Evolutionary conservation across 2,329 filamentous ascomycete genomes (phyloP).

Genomic region (Nemania sp.): DNA sequence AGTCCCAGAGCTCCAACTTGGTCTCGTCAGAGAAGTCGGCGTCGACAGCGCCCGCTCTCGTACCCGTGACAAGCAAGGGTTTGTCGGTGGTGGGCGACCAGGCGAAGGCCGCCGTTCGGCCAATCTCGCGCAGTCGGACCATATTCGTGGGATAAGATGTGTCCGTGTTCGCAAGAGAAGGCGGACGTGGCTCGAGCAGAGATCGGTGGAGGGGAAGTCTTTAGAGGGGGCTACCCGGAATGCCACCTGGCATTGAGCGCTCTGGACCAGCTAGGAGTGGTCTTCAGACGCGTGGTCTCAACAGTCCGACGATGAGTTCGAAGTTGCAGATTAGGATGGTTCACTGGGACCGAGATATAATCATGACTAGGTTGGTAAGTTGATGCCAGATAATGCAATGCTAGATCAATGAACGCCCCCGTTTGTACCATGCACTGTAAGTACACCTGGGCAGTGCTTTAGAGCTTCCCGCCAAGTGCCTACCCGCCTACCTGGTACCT

Average conservation of each 20-base stretch:
- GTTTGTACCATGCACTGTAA: constrained; percentile 19
- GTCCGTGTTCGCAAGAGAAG: constrained; percentile 35
- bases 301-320: constrained; percentile 15
- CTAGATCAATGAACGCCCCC: constrained; percentile 19
- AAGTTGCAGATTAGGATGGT: constrained; percentile 9
- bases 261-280: constrained; percentile 40
- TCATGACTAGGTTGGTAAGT: constrained; percentile 16
- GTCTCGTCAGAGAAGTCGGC: constrained; percentile 98
- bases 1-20: constrained; percentile 94
- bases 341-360: constrained; percentile 1
- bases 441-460: too few relatives aligned
- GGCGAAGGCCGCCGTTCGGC: constrained; percentile 93
- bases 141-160: constrained; percentile 55
- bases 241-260: constrained; percentile 40
- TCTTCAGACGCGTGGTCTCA: constrained; percentile 12
- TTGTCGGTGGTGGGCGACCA: constrained; percentile 84
- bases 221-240: constrained; percentile 29
- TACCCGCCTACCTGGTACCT: too few relatives aligned
- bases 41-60: constrained; percentile 90
- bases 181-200: constrained; percentile 14
- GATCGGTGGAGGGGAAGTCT: constrained; percentile 7
- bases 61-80: constrained; percentile 89
- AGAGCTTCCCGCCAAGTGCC: too few relatives aligned
- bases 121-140: constrained; percentile 96
- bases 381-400: constrained; percentile 31